Evolutionary conservation across 2,329 filamentous ascomycete genomes (phyloP).

Genomic region (Ophiostoma novo-ulmi): DNA sequence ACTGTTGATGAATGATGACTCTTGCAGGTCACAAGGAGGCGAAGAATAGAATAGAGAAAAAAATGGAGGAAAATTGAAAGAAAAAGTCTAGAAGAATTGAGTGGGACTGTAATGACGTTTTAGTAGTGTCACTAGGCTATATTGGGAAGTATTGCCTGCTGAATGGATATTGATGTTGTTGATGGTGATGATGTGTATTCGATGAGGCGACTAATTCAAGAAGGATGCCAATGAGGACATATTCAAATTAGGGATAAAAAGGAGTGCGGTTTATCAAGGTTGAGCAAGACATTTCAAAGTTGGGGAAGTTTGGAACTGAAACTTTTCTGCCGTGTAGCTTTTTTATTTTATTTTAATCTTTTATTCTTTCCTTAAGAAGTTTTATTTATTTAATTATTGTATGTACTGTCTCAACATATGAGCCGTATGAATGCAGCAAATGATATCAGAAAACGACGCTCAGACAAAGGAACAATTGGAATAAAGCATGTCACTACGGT

Average conservation of each 20-base stretch:
- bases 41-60: background rate
- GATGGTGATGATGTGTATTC: background rate
- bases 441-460: background rate
- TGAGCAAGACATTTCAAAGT: background rate
- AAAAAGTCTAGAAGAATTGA: conserved; percentile 3
- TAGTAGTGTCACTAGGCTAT: background rate
- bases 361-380: too few relatives aligned
- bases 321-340: background rate
- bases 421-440: background rate
- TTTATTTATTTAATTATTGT: too few relatives aligned
- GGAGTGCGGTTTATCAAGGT: background rate
- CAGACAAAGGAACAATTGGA: background rate
- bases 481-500: background rate
- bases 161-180: background rate
- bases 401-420: background rate
- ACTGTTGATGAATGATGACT: background rate
- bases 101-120: conserved; percentile 13
- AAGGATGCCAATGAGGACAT: background rate
- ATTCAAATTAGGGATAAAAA: background rate
- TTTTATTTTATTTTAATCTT: background rate
- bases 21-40: conserved; percentile 12
- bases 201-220: too few relatives aligned
- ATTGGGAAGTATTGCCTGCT: background rate
- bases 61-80: background rate
- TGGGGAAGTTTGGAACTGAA: background rate